phyloP scores from a whole-genome alignment of 139 green algal species.

The Edaphochlamys debaryana region DNA sequence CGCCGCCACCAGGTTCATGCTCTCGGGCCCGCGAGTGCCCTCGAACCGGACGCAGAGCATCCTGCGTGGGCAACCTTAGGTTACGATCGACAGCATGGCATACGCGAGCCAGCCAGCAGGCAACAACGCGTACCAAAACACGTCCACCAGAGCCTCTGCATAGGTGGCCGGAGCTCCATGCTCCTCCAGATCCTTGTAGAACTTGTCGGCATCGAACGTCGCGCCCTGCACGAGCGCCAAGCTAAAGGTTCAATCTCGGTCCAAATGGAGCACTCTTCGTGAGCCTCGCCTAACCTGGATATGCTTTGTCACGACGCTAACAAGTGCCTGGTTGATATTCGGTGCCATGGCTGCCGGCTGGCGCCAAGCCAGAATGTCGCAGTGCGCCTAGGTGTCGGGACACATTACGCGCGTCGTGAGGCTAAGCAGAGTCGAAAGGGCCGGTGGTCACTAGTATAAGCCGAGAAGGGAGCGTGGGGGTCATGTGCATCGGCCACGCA shows the following conservation, averaged over 20 bases:
- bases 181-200: conserved; percentile 29
- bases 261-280: not conserved
- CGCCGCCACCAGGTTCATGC: conserved; percentile 45
- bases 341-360: not conserved
- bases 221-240: not conserved
- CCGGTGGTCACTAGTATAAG: no score
- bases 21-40: conserved; percentile 13
- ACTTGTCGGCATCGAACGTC: conserved; percentile 11
- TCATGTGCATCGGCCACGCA: no score
- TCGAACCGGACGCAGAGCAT: conserved; percentile 53
- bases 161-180: not conserved
- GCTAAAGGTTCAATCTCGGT: not conserved
- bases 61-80: conserved; percentile 11
- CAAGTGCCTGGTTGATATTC: no score
- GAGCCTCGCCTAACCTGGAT: conserved; percentile 13
- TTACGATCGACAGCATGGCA: no score
- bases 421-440: no score
- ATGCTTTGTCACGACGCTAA: no score
- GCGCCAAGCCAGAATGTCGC: no score
- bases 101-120: no score
- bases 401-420: no score
- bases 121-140: conserved; percentile 45
- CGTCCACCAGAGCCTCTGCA: conserved; percentile 42
- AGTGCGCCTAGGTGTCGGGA: no score
- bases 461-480: no score